Conservation (phyloP, 1,139 yeast species). For the Zygoascus sp. region DNA sequence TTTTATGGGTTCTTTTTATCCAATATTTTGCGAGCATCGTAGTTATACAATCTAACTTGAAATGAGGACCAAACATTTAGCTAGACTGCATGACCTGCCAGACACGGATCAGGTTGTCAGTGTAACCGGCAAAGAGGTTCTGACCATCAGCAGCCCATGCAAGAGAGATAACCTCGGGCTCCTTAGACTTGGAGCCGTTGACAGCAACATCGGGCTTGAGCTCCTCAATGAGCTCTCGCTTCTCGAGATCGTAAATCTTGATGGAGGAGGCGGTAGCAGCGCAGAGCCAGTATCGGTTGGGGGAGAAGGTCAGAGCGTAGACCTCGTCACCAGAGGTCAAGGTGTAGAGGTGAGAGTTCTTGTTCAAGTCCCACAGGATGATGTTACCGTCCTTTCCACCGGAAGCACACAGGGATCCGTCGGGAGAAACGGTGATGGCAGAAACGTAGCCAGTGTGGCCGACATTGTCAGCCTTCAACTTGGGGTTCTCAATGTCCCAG, state of each 20-base stretch:
- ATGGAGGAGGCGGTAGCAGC: conserved; percentile 98
- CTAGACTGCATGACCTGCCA: conserved; percentile 99
- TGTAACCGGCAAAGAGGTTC: conserved; percentile 99
- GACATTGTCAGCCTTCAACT: conserved; percentile 90
- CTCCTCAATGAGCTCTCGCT: conserved; percentile 93
- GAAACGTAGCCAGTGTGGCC: conserved; percentile 99
- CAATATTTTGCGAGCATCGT: neutral
- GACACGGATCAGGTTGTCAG: conserved; percentile 98
- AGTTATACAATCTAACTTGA: conserved; percentile 5
- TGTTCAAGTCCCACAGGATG: conserved; percentile 97
- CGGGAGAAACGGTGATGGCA: conserved; percentile 98
- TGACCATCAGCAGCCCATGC: conserved; percentile 99
- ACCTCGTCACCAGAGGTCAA: conserved; percentile 95
- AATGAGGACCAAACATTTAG: conserved; percentile 30
- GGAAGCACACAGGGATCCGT: conserved; percentile 98
- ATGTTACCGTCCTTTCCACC: conserved; percentile 99
- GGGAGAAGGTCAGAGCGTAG: conserved; percentile 98
- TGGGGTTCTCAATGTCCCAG: conserved; percentile 88
- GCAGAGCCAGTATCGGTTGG: conserved; percentile 99
- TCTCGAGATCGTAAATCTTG: conserved; percentile 98
- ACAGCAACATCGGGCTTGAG: conserved; percentile 97
- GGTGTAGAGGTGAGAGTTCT: conserved; percentile 87
- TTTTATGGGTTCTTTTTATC: conserved; percentile 8
- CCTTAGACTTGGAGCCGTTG: conserved; percentile 80
- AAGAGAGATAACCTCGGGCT: conserved; percentile 97